Evolutionary conservation across 2,329 filamentous ascomycete genomes (phyloP), one percentile per base, ranked within the genome.

Genomic region (Penicillium aurantiogriseum): DNA sequence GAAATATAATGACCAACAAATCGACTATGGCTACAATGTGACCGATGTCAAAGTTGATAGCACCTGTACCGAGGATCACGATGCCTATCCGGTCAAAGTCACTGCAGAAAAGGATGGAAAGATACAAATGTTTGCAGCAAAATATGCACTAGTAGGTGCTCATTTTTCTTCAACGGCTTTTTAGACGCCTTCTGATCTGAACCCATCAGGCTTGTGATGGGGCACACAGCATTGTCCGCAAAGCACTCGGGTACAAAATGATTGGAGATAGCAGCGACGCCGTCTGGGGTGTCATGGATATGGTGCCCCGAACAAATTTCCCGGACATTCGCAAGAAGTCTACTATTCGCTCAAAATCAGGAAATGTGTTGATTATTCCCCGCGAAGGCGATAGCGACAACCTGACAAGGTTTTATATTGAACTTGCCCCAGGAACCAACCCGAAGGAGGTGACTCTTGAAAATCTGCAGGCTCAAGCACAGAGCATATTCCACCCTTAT

Each of bases 321-420:
- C 80, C 80, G 0, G 80, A 82, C 57, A 80, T 83, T 48, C 74
- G 80, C 13, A 79, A 80, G 38, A 82, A 82, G 65, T 73, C 72
- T 25, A 80, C 77, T 0, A 72, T 82, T 45, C 79, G 80, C 47
- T 78, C 78, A 4, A 61, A 76, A 4, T 67, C 74, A 0, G 81
- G 80, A 4, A 81, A 76, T 21, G 56, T 82, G 13, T 60, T 81
- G 64, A 79, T 82, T 54, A 83, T 83, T 39, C 80, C 81, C 0
- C 77, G 81, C n/a, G 81, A 83, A 67, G 81, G 80, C 3, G 80
- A 81, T 1, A 79, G 78, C 13, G 77, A 80, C 2, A 80, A 80
- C 49, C 71, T 88, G 60, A 82, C 82, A 2, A 81, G 86, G 15
- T 84, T 87, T 68, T 88, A 87, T 69, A 85, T 87, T 55, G 81